A percentile compares a stretch with the other conserved stretches of the same genome.
Conservation (phyloP, 257 asterid genomes). For the Buddleja alternifolia region DNA sequence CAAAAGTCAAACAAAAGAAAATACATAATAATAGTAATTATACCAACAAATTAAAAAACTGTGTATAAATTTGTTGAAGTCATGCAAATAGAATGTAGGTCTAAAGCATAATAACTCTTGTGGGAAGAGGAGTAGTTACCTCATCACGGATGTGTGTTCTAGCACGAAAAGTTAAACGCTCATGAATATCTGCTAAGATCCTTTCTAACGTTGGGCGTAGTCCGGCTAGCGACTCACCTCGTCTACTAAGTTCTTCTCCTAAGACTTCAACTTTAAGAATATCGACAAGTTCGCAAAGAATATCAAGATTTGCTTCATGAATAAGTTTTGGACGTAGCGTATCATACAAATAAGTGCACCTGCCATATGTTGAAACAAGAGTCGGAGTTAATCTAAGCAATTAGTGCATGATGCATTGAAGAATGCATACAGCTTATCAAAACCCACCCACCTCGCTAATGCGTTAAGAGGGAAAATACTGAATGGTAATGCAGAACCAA, state of each 20-base stretch:
- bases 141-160: conserved; percentile 94
- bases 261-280: conserved; percentile 94
- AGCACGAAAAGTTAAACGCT: conserved; percentile 94
- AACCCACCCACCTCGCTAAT: neutral
- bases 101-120: conserved; percentile 19
- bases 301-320: conserved; percentile 96
- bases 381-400: conserved; percentile 23
- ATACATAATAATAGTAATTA: neutral
- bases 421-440: neutral
- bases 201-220: conserved; percentile 89
- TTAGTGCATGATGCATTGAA: neutral
- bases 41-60: neutral
- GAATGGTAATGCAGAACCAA: conserved; percentile 11
- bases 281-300: conserved; percentile 93
- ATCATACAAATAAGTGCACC: conserved; percentile 94
- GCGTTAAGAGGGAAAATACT: conserved; percentile 11
- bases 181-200: conserved; percentile 94
- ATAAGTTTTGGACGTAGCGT: conserved; percentile 91
- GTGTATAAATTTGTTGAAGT: neutral
- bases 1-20: neutral
- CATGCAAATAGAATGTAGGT: conserved; percentile 22
- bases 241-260: conserved; percentile 85
- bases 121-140: conserved; percentile 52
- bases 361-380: conserved; percentile 45
- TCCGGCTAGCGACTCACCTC: conserved; percentile 90